Conservation (phyloP, 2,329 filamentous ascomycete genomes). For the Claviceps sp. region DNA sequence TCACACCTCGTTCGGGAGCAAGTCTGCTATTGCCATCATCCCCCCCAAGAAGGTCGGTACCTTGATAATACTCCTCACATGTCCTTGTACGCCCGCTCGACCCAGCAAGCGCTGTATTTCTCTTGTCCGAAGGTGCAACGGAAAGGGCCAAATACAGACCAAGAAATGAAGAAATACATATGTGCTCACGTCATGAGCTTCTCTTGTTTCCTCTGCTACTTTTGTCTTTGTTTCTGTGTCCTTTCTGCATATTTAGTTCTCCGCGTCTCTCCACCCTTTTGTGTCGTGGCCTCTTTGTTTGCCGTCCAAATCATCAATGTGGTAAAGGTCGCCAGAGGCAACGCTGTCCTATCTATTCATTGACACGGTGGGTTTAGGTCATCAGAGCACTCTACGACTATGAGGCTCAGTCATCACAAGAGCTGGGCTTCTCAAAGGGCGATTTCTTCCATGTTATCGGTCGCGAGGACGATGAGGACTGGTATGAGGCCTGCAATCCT, state of each 20-base stretch:
- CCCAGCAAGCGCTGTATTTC: not conserved
- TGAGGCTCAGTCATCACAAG: constrained; percentile 59
- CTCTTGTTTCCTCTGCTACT: not conserved
- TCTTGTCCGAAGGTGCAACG: not conserved
- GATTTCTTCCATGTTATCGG: constrained; percentile 98
- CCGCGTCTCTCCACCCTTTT: not conserved
- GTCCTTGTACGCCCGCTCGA: not conserved
- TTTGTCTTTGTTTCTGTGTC: not conserved
- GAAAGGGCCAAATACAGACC: not conserved
- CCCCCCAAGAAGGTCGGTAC: constrained; percentile 76
- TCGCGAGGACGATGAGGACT: constrained; percentile 84
- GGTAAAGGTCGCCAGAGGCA: not conserved
- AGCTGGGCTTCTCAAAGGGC: constrained; percentile 84
- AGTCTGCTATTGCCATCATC: constrained; percentile 76
- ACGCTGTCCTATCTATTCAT: not conserved
- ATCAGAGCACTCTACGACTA: constrained; percentile 96
- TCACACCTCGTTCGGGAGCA: constrained; percentile 60
- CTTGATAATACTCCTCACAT: not conserved
- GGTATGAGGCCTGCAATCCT: constrained; percentile 98
- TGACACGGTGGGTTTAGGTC: constrained; percentile 42
- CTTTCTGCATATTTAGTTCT: not conserved
- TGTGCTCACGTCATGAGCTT: not conserved
- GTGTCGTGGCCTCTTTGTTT: not conserved
- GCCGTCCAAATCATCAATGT: not conserved
- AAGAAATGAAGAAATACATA: not conserved